Evolutionary conservation across 2,329 filamentous ascomycete genomes (phyloP), one percentile per base, ranked within the genome.

Genomic region (Clonostachys rhizophaga): DNA sequence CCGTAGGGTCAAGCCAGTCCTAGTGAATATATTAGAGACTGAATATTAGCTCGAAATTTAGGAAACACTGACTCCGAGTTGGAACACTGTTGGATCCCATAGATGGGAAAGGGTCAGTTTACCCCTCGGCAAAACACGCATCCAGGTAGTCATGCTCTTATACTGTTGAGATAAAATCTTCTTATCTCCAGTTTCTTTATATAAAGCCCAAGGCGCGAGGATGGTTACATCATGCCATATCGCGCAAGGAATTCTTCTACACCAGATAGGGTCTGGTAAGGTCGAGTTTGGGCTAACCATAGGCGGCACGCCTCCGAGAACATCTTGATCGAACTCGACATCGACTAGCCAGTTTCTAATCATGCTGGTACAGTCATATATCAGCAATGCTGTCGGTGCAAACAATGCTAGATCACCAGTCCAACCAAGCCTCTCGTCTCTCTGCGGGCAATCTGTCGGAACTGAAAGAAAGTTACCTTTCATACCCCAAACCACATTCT

Each of bases 251-350:
- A 30, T 6, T 33, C 42, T 24, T 13, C 42, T 24, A 34, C 42
- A 43, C 42, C 5, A 34, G n/a, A 24, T 34, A 13, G 42, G 42
- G 18, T 43, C 42, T 11, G 42, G 4, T 30, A 43, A 34, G 11
- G 42, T 43, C 4, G 42, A 17, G 34, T 43, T 43, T 10, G 42
- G 42, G 42, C 42, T 43, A 13, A 43, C 42, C 42, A 43, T 43
- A 10, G 42, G 7, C 9, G 42, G 42, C 30, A 43, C 42, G 14
- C 42, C 42, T 13, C 24, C 42, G 6, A 43, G 42, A 14, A 43
- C 5, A 34, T 34, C 3, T 43, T 43, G 42, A 17, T 43, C 42
- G 42, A 14, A 43, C 30, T 43, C 42, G 5, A 30, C 13, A 17
- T 43, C 42, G 5, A 43, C 6, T 13, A 43, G 42, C 42, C 42